Evolutionary conservation across 2,329 filamentous ascomycete genomes (phyloP).

Genomic region (Rhynchosporium agropyri): DNA sequence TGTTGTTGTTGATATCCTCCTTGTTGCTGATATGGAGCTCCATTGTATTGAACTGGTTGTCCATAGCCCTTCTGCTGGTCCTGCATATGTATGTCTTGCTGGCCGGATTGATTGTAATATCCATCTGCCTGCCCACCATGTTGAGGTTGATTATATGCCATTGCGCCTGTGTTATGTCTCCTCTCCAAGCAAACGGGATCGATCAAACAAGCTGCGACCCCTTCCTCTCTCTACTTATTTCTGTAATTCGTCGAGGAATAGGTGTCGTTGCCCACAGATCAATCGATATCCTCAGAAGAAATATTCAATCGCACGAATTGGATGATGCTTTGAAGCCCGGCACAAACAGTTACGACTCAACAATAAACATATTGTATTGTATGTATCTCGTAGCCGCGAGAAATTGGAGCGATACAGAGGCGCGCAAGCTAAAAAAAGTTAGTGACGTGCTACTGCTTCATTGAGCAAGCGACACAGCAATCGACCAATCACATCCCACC

Average conservation of each 20-base stretch:
- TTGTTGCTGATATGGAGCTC: slow-evolving; percentile 18
- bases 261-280: background rate
- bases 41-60: slow-evolving; percentile 7
- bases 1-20: slow-evolving; percentile 21
- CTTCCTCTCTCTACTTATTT: background rate
- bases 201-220: background rate
- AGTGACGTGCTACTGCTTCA: slow-evolving; percentile 1
- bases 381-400: background rate
- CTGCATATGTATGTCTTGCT: slow-evolving; percentile 28
- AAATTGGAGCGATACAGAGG: slow-evolving; percentile 9
- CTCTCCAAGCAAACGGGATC: background rate
- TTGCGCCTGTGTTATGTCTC: slow-evolving; percentile 10
- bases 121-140: slow-evolving; percentile 34
- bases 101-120: slow-evolving; percentile 32
- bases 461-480: background rate
- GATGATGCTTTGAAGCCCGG: background rate
- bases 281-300: background rate
- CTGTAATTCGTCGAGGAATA: background rate
- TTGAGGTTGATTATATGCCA: slow-evolving; percentile 36
- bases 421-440: slow-evolving; percentile 8
- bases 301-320: background rate
- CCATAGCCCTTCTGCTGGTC: slow-evolving; percentile 12
- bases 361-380: background rate
- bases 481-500: background rate
- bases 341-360: background rate